Evolutionary conservation across 306 rosid genomes (phyloP).

Genomic region (Hylodesmum podocarpum): DNA sequence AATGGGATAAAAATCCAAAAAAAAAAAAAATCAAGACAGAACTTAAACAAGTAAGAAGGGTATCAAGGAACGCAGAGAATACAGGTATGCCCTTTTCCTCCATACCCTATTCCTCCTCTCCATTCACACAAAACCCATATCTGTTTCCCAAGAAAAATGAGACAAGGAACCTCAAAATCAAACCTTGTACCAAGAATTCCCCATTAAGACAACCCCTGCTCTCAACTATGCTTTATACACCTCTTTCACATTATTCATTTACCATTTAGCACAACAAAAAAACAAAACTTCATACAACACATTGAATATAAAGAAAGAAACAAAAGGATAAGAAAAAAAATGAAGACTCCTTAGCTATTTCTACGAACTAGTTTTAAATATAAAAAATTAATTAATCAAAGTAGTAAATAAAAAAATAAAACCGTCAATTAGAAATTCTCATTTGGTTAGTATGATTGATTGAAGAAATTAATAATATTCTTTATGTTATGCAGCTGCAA

Average conservation of each 20-base stretch:
- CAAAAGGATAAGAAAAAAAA: background rate
- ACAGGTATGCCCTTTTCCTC: conserved; percentile 9
- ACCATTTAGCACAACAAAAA: background rate
- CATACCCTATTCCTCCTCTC: too few species aligned
- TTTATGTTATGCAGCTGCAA: too few species aligned
- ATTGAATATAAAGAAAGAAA: background rate
- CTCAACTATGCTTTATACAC: conserved; percentile 14
- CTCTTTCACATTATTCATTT: conserved; percentile 15
- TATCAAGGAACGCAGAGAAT: too few species aligned
- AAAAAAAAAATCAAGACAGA: background rate
- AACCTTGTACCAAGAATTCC: conserved; percentile 15
- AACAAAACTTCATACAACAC: background rate
- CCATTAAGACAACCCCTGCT: background rate
- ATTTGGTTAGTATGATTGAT: too few species aligned
- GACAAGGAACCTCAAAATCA: conserved; percentile 25
- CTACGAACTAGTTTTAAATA: too few species aligned
- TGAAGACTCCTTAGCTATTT: background rate
- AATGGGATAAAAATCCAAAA: background rate
- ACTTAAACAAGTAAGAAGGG: conserved; percentile 19
- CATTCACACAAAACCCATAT: conserved; percentile 23
- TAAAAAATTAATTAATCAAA: too few species aligned
- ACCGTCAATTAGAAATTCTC: too few species aligned
- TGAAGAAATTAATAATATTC: too few species aligned
- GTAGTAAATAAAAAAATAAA: too few species aligned
- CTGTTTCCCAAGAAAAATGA: background rate